Conservation (phyloP, 2,329 filamentous ascomycete genomes). For the Monosporascus sp. region DNA sequence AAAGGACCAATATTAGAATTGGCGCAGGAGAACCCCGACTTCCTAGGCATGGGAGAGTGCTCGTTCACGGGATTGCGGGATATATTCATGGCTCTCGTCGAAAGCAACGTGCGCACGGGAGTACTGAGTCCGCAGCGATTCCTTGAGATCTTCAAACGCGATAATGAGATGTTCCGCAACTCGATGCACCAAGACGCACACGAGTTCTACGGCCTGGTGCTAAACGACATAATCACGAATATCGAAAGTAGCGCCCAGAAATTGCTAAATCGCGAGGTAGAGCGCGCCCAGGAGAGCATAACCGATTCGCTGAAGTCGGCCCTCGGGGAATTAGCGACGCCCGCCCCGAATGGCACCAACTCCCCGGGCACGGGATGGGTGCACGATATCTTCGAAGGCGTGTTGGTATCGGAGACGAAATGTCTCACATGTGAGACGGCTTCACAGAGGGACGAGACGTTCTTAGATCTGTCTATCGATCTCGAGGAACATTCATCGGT, state of each 20-base stretch:
- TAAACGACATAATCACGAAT: conserved; percentile 95
- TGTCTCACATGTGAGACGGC: conserved; percentile 95
- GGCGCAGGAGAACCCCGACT: conserved; percentile 69
- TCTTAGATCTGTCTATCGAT: conserved; percentile 93
- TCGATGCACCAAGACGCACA: conserved; percentile 98
- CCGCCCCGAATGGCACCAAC: conserved; percentile 36
- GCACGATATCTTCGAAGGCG: conserved; percentile 93
- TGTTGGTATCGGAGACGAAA: conserved; percentile 90
- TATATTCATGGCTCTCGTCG: conserved; percentile 87
- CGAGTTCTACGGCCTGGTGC: conserved; percentile 87
- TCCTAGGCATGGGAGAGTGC: conserved; percentile 90
- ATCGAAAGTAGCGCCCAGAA: conserved; percentile 82
- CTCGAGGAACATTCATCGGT: conserved; percentile 93
- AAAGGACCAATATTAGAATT: conserved; percentile 84
- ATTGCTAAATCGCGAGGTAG: conserved; percentile 46
- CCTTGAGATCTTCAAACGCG: conserved; percentile 84
- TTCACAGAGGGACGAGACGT: conserved; percentile 92
- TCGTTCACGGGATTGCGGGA: conserved; percentile 94
- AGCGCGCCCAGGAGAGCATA: conserved; percentile 37
- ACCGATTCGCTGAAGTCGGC: conserved; percentile 47
- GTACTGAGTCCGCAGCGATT: conserved; percentile 91
- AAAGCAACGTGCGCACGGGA: conserved; percentile 75
- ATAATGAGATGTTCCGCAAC: conserved; percentile 96
- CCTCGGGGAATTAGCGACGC: conserved; percentile 33
- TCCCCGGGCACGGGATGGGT: conserved; percentile 79